phyloP scores from a whole-genome alignment of 257 asterid genomes.

The Jasminum sambac region DNA sequence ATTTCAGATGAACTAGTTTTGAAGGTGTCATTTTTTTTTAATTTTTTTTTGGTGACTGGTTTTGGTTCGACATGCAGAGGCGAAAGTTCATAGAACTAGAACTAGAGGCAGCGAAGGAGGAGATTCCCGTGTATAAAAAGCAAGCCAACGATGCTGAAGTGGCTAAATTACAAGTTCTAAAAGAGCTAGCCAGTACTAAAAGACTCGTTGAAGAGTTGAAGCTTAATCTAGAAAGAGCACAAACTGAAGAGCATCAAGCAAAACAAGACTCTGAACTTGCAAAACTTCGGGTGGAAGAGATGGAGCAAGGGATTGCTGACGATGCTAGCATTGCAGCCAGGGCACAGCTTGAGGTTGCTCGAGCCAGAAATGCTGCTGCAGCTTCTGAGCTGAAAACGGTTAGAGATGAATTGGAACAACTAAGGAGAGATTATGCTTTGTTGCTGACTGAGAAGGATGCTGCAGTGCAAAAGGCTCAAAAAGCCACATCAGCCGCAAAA shows the following conservation, averaged over 20 bases:
- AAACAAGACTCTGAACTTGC: slow-evolving; percentile 95
- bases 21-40: too few relatives aligned
- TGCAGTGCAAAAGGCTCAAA: slow-evolving; percentile 63
- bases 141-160: slow-evolving; percentile 75
- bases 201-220: slow-evolving; percentile 85
- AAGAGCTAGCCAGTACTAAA: slow-evolving; percentile 77
- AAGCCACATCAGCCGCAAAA: slow-evolving; percentile 53
- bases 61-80: slow-evolving; percentile 53
- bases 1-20: background rate
- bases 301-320: slow-evolving; percentile 85
- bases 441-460: slow-evolving; percentile 64
- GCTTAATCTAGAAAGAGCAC: slow-evolving; percentile 86
- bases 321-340: slow-evolving; percentile 86
- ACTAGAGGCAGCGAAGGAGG: slow-evolving; percentile 74
- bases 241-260: slow-evolving; percentile 89
- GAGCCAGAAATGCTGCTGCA: slow-evolving; percentile 76
- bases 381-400: slow-evolving; percentile 64
- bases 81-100: slow-evolving; percentile 81
- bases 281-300: slow-evolving; percentile 78
- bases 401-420: slow-evolving; percentile 57
- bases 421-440: slow-evolving; percentile 49
- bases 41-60: background rate
- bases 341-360: slow-evolving; percentile 97
- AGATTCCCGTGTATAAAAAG: slow-evolving; percentile 69
- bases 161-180: slow-evolving; percentile 60